phyloP scores from a whole-genome alignment of 768 basidiomycete genomes.

The Kwoniella dendrophila region DNA sequence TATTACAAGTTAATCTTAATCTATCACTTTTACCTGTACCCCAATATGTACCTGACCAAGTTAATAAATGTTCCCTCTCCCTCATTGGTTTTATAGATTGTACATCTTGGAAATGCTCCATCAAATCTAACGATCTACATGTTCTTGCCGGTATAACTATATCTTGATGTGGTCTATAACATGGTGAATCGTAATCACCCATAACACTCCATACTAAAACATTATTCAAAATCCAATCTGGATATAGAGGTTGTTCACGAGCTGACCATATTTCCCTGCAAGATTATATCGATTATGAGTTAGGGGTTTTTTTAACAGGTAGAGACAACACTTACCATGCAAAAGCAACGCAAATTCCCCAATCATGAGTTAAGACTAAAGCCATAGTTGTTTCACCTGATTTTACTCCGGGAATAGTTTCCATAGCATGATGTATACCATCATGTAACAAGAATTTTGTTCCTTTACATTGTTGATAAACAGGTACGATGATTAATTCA shows the following conservation, averaged over 20 bases:
- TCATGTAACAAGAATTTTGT: slow-evolving; percentile 44
- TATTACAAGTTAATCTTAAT: slow-evolving; percentile 46
- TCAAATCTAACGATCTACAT: slow-evolving; percentile 45
- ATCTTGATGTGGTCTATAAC: slow-evolving; percentile 55
- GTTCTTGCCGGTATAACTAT: slow-evolving; percentile 55
- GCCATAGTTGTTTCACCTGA: slow-evolving; percentile 36
- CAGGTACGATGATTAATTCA: slow-evolving; percentile 51
- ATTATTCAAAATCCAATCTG: slow-evolving; percentile 50
- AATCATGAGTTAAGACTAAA: slow-evolving; percentile 55
- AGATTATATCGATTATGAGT: neutral
- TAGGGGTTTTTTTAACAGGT: neutral
- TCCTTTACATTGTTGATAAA: slow-evolving; percentile 52
- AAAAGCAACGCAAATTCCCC: slow-evolving; percentile 53
- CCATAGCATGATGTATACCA: slow-evolving; percentile 36
- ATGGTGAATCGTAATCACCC: slow-evolving; percentile 56
- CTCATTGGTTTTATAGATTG: slow-evolving; percentile 40
- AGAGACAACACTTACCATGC: slow-evolving; percentile 39
- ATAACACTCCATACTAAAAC: slow-evolving; percentile 52
- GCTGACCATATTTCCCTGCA: slow-evolving; percentile 52
- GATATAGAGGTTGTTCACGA: slow-evolving; percentile 36
- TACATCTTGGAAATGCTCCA: slow-evolving; percentile 43
- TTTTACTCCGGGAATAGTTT: slow-evolving; percentile 41
- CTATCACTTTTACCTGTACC: slow-evolving; percentile 54
- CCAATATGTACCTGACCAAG: slow-evolving; percentile 55
- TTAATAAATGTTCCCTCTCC: slow-evolving; percentile 43